Evolutionary conservation across 768 basidiomycete species (phyloP).

Genomic region (Suillus occidentalis): DNA sequence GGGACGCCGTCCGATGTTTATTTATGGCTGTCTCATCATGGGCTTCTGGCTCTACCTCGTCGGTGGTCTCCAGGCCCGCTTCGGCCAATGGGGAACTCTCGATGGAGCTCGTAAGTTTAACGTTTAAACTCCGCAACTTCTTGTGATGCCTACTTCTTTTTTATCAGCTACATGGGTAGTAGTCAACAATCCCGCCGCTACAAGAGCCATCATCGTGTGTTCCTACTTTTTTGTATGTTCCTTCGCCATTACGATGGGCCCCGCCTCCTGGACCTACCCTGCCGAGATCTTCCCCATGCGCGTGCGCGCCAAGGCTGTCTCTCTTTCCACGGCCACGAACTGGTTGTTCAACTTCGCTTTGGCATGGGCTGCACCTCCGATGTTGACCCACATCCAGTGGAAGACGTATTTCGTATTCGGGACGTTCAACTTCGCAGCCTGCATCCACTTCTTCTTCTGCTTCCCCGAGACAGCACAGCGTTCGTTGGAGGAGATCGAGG

Average conservation of each 20-base stretch:
- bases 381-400: conserved; percentile 64
- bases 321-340: conserved; percentile 44
- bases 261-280: conserved; percentile 73
- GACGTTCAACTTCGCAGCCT: conserved; percentile 72
- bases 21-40: conserved; percentile 66
- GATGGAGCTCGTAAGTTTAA: conserved; percentile 32
- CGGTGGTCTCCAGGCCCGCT: conserved; percentile 69
- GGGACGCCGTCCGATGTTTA: conserved; percentile 77
- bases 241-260: conserved; percentile 77
- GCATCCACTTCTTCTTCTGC: conserved; percentile 73
- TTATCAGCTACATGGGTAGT: conserved; percentile 58
- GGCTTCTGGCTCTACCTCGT: conserved; percentile 78
- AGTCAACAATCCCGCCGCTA: conserved; percentile 49
- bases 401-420: conserved; percentile 81
- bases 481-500: conserved; percentile 78
- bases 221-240: conserved; percentile 77
- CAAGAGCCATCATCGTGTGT: conserved; percentile 73
- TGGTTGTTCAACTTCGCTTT: conserved; percentile 75
- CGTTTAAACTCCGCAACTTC: neutral
- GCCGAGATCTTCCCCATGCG: conserved; percentile 71
- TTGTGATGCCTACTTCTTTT: neutral
- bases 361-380: conserved; percentile 75
- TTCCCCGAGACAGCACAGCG: conserved; percentile 77
- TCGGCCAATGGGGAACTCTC: conserved; percentile 60
- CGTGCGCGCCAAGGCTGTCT: conserved; percentile 62